A percentile compares a stretch with the other conserved stretches of the same genome.
Conservation (phyloP, 192 early-diverging fungal genomes). For the Entomortierella chlamydospora region DNA sequence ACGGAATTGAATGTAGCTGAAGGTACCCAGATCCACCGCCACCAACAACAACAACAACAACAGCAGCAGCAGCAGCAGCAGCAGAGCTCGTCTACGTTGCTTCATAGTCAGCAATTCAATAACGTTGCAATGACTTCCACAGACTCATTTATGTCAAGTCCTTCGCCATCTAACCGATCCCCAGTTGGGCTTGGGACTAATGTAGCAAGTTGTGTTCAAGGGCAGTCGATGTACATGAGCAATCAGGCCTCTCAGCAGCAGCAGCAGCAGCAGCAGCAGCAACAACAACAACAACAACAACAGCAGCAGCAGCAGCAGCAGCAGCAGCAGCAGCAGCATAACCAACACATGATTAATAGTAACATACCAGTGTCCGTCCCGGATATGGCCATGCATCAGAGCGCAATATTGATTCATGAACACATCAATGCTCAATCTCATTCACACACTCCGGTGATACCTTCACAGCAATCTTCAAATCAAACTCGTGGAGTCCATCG, state of each 20-base stretch:
- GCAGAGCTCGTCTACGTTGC: no score
- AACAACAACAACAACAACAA: slow-evolving; percentile 17
- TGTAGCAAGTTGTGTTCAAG: no score
- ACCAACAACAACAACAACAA: slow-evolving; percentile 15
- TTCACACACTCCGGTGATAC: slow-evolving; percentile 42
- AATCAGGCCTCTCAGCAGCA: slow-evolving; percentile 9
- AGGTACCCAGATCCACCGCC: not conserved
- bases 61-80: slow-evolving; percentile 21
- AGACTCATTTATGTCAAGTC: no score
- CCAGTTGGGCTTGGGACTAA: no score
- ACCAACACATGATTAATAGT: slow-evolving; percentile 18
- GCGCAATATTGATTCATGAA: slow-evolving; percentile 41
- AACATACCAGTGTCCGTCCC: slow-evolving; percentile 7
- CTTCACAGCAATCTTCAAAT: slow-evolving; percentile 21
- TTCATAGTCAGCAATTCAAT: no score
- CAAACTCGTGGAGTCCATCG: slow-evolving; percentile 28
- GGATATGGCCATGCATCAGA: slow-evolving; percentile 25
- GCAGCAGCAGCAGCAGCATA: slow-evolving; percentile 21
- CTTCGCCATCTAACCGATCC: no score
- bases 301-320: slow-evolving; percentile 21
- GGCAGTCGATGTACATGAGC: slow-evolving; percentile 14
- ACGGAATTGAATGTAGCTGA: not conserved
- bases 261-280: slow-evolving; percentile 20
- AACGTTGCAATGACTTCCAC: no score
- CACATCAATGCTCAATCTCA: slow-evolving; percentile 44